Percentiles rank a stretch among this genome's conserved stretches.
Evolutionary conservation across 2,329 filamentous ascomycete species (phyloP).

Genomic region (Neophaeococcomyces aloes): DNA sequence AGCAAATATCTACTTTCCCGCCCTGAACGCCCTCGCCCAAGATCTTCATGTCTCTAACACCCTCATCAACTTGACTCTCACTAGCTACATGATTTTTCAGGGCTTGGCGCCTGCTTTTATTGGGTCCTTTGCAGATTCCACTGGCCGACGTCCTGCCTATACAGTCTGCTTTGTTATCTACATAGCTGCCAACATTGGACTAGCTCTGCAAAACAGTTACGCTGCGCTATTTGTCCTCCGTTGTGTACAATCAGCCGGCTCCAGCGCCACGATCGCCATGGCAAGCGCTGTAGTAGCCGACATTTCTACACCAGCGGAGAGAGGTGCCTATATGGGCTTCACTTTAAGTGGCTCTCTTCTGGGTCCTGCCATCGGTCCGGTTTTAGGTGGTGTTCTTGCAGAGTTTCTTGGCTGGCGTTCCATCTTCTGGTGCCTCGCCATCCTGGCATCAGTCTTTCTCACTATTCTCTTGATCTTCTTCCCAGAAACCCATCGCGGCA

Average conservation of each 20-base stretch:
- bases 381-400: conserved; percentile 32
- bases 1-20: conserved; percentile 39
- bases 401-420: conserved; percentile 42
- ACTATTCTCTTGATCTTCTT: conserved; percentile 25
- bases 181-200: conserved; percentile 33
- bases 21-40: conserved; percentile 31
- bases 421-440: conserved; percentile 47
- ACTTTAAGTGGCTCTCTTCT: conserved; percentile 28
- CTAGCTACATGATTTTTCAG: conserved; percentile 38
- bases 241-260: conserved; percentile 27
- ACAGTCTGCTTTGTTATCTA: conserved; percentile 35
- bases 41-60: conserved; percentile 28
- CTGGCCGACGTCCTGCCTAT: conserved; percentile 42
- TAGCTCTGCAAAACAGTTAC: conserved; percentile 32
- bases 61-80: conserved; percentile 26
- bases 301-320: conserved; percentile 28
- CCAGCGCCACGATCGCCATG: conserved; percentile 33
- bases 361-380: conserved; percentile 37
- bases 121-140: conserved; percentile 42
- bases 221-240: conserved; percentile 30
- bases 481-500: conserved; percentile 28
- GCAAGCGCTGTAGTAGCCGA: conserved; percentile 32
- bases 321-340: conserved; percentile 35
- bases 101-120: conserved; percentile 44
- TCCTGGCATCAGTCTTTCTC: conserved; percentile 32